Evolutionary conservation across 257 asterid genomes (phyloP), one percentile per base, ranked within the genome.

Genomic region (Penstemon davidsonii): DNA sequence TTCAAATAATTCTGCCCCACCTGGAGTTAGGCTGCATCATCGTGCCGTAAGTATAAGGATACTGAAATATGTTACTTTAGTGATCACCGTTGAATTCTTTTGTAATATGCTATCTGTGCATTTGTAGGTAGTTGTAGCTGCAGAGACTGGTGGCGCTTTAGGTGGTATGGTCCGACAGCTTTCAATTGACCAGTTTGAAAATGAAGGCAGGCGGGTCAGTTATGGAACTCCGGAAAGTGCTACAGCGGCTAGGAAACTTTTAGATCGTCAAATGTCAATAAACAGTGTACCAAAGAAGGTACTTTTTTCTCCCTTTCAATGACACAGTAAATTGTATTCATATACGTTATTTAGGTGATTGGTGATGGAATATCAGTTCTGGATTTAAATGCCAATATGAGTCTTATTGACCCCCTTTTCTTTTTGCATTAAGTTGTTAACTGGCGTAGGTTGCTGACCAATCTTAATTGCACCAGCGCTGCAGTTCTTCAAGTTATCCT

Each of bases 101-200:
- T 71, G 56, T 55, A 60, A 73, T 72, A 56, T 75, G 68, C 45
- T 38, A 67, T 69, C 19, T 52, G 65, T 75, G 55, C 45, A 50
- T 64, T 63, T 80, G 70, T 87, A 94, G 99, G 99, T 94, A 47
- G 98, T 94, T 69, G 88, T 94, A 69, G 98, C 99, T 78, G 99
- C 99, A 40, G 99, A 89, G 84, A 89, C 97, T 13, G 88, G 98
- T 68, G 99, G 99, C 57, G 96, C 98, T 67, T 84, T 91, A 71
- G 99, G 99, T 76, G 99, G 99, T 67, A 83, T 94, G 92, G 99
- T 91, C 57, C 86, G 99, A 79, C 99, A 94, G 84, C 99, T 94
- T 74, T 91, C 99, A 15, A 93, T 93, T 40, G 99, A 93, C 83
- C 99, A 93, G 77, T 93, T 93, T 19, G 99, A 93, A 84, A 90